Conservation (phyloP, 2,329 filamentous ascomycete genomes). For the Juglanconis sp. region DNA sequence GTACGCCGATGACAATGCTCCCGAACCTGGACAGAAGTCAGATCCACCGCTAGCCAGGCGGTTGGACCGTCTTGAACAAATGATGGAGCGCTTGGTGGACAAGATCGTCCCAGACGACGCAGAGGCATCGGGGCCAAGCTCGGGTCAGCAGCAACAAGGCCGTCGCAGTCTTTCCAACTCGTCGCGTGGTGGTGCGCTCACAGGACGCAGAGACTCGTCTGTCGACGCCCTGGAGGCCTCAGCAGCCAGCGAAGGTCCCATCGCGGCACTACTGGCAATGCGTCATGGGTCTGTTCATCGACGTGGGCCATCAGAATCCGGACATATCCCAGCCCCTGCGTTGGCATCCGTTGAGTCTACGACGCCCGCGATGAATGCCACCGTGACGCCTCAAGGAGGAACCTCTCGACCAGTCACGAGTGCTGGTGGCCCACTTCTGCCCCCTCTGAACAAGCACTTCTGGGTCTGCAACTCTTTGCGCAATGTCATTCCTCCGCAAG, state of each 20-base stretch:
- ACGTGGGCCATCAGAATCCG: constrained; percentile 12
- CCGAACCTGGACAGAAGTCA: constrained; percentile 23
- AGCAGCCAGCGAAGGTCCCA: constrained; percentile 27
- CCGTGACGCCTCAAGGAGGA: not conserved
- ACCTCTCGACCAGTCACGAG: not conserved
- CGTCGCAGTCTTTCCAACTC: constrained; percentile 19
- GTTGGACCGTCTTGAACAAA: constrained; percentile 42
- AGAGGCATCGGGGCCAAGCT: not conserved
- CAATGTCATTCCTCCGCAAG: constrained; percentile 31
- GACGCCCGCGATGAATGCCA: not conserved
- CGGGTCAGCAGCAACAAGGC: constrained; percentile 14
- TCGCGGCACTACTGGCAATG: constrained; percentile 28
- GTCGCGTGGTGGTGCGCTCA: constrained; percentile 17
- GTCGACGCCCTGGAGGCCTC: constrained; percentile 28
- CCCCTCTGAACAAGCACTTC: constrained; percentile 25
- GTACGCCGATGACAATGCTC: constrained; percentile 33
- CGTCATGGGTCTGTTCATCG: constrained; percentile 15
- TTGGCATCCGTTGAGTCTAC: constrained; percentile 19
- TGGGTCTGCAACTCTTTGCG: constrained; percentile 31
- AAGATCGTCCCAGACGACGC: constrained; percentile 27
- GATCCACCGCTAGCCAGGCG: constrained; percentile 41
- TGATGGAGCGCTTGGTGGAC: constrained; percentile 45
- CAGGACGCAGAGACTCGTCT: constrained; percentile 22
- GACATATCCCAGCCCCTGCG: constrained; percentile 20
- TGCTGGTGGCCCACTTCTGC: constrained; percentile 17